Evolutionary conservation across 2,329 filamentous ascomycete genomes (phyloP).

Genomic region (Leptographium galeiforme): DNA sequence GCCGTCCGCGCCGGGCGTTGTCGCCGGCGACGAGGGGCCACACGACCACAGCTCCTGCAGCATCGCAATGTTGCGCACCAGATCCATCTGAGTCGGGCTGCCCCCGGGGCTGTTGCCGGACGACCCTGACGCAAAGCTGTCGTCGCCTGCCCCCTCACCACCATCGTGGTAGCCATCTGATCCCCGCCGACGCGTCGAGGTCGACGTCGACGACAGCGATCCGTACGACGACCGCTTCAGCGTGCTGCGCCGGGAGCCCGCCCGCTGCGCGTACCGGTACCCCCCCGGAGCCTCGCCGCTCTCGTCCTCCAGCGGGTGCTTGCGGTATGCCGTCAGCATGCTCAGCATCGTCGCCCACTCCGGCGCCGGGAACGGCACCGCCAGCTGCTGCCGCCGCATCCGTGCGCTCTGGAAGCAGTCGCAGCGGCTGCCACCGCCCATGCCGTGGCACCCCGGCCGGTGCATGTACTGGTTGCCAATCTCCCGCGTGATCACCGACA

Average conservation of each 20-base stretch:
- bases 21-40: slow-evolving; percentile 22
- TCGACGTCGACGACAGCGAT: slow-evolving; percentile 3
- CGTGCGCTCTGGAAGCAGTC: slow-evolving; percentile 33
- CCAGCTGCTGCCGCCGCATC: slow-evolving; percentile 30
- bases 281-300: neutral
- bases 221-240: slow-evolving; percentile 11
- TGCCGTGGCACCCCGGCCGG: slow-evolving; percentile 32
- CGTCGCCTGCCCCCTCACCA: slow-evolving; percentile 14
- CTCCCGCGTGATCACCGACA: slow-evolving; percentile 33
- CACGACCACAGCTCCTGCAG: slow-evolving; percentile 52
- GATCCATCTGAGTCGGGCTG: slow-evolving; percentile 34
- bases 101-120: slow-evolving; percentile 12
- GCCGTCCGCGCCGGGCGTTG: neutral
- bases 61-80: slow-evolving; percentile 50
- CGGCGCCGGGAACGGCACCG: slow-evolving; percentile 43
- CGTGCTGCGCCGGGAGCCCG: slow-evolving; percentile 1
- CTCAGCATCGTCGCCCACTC: slow-evolving; percentile 46
- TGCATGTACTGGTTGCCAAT: slow-evolving; percentile 35
- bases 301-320: slow-evolving; percentile 18
- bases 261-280: slow-evolving; percentile 3
- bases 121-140: slow-evolving; percentile 13
- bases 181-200: neutral
- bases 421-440: slow-evolving; percentile 23
- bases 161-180: slow-evolving; percentile 1
- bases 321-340: slow-evolving; percentile 39